These are phyloP conservation scores for Eucalyptus regnans DNA, from an alignment of 345 rosid species.

Conservation along the genomic window DNA sequence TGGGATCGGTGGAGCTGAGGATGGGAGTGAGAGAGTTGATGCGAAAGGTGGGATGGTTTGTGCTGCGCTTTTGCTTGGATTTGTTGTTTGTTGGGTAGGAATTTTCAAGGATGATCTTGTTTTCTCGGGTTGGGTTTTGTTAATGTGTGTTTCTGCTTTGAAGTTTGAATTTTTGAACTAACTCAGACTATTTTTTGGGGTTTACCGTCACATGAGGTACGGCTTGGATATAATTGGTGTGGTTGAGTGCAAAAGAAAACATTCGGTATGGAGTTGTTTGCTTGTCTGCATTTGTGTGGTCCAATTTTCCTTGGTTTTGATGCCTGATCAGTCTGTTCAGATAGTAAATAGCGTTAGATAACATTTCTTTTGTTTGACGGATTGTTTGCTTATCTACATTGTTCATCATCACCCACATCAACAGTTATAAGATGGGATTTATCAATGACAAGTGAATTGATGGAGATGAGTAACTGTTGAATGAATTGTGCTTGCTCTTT, in stretches of 20 bases:
- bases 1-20: constrained; percentile 11
- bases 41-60: neutral
- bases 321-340: neutral
- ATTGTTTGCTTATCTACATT: neutral
- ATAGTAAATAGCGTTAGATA: neutral
- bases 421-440: neutral
- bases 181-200: neutral
- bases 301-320: neutral
- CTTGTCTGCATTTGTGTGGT: neutral
- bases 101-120: neutral
- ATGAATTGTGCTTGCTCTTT: neutral
- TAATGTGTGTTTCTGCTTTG: neutral
- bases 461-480: neutral
- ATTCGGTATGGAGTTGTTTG: neutral
- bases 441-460: neutral
- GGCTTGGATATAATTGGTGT: neutral
- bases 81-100: neutral
- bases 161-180: neutral
- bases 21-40: constrained; percentile 5
- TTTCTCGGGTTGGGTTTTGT: neutral
- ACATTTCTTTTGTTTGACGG: neutral
- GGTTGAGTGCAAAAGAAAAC: neutral
- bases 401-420: neutral
- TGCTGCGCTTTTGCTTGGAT: neutral
- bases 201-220: neutral